Conservation (phyloP, 2,329 filamentous ascomycete genomes). For the Colletotrichum salicis region DNA sequence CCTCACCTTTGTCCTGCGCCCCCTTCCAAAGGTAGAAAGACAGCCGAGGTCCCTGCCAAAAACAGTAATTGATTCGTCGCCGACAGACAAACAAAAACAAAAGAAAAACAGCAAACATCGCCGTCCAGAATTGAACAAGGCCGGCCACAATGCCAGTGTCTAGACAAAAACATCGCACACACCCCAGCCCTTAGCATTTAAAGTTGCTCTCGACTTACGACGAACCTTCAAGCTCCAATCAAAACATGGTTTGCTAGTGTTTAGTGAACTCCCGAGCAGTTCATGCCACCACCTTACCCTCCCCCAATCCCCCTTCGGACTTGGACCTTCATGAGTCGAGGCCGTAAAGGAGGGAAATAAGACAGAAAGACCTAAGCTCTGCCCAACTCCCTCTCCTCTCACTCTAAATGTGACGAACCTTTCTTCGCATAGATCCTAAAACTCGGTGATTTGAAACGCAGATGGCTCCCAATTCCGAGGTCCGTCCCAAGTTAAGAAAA, state of each 20-base stretch:
- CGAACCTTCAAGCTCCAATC: neutral
- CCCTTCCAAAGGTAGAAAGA: neutral
- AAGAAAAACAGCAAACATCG: neutral
- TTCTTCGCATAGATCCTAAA: neutral
- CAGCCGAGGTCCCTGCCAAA: neutral
- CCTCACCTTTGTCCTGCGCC: neutral
- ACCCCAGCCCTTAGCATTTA: neutral
- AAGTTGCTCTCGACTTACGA: neutral
- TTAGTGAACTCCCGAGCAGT: neutral
- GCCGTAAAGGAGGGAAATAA: neutral
- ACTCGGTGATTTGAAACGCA: neutral
- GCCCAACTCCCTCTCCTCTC: too few species aligned
- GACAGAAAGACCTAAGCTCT: too few species aligned
- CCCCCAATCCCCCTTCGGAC: neutral
- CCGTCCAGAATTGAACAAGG: too few species aligned
- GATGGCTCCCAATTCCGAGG: neutral
- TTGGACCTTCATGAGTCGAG: neutral
- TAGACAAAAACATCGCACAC: neutral
- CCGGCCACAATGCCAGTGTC: too few species aligned
- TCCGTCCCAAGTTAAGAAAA: neutral
- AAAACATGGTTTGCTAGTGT: neutral
- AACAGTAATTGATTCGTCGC: neutral
- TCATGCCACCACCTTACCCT: neutral
- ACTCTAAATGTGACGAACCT: neutral
- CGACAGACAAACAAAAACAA: neutral